Percentiles rank a stretch among this genome's conserved stretches.
phyloP scores from a whole-genome alignment of 2,329 filamentous ascomycete species.

The Clonostachys byssicola region DNA sequence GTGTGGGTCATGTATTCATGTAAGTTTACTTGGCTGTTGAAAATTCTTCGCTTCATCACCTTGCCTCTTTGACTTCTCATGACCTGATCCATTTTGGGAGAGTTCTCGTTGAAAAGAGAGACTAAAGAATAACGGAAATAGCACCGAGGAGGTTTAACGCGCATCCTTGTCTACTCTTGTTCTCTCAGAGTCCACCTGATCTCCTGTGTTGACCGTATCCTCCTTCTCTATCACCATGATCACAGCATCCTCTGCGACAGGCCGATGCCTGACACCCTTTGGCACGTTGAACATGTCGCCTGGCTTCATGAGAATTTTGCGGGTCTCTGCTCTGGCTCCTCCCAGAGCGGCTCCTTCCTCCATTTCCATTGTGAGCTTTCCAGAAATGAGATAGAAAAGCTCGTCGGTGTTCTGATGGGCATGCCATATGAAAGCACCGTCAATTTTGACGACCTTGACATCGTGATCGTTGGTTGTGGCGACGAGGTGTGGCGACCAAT shows the following conservation, averaged over 20 bases:
- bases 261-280: conserved; percentile 27
- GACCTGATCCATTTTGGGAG: too few relatives aligned
- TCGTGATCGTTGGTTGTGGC: conserved; percentile 28
- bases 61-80: too few relatives aligned
- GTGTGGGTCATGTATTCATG: too few relatives aligned
- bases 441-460: conserved; percentile 31
- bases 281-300: conserved; percentile 28
- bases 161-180: conserved; percentile 13
- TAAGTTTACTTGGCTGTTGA: too few relatives aligned
- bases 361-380: conserved; percentile 25
- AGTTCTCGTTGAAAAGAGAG: too few relatives aligned
- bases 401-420: conserved; percentile 33
- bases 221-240: conserved; percentile 31
- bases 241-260: conserved; percentile 24
- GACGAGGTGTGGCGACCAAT: conserved; percentile 22
- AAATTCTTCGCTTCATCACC: too few relatives aligned
- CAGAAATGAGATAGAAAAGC: conserved; percentile 29
- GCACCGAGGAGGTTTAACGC: too few relatives aligned
- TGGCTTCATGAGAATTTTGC: conserved; percentile 15
- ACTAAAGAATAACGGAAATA: too few relatives aligned
- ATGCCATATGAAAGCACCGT: conserved; percentile 34
- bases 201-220: conserved; percentile 20
- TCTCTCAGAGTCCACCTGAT: conserved; percentile 12
- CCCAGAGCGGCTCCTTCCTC: conserved; percentile 11
- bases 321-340: too few relatives aligned